A percentile compares a stretch with the other conserved stretches of the same genome.
These are phyloP conservation scores for Aotearoamyces nothofagi DNA, from an alignment of 2,329 filamentous ascomycete genomes.

Conservation along the genomic window DNA sequence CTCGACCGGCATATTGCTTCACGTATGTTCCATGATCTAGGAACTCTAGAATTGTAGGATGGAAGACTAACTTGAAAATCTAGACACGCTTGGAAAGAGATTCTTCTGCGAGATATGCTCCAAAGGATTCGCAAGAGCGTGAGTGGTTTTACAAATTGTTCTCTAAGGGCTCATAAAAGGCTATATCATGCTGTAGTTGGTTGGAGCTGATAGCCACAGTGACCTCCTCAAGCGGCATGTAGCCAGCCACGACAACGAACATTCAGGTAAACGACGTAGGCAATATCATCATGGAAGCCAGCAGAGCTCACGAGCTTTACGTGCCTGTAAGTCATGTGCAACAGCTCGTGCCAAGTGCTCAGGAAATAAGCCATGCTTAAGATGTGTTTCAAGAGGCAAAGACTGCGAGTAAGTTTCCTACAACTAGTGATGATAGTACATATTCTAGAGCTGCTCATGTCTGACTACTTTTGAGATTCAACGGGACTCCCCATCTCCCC, in stretches of 20 bases:
- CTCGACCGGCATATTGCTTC: not conserved
- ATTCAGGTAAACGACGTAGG: not conserved
- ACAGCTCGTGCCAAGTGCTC: not conserved
- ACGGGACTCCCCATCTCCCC: not conserved
- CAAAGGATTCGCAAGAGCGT: not conserved
- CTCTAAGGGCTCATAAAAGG: not conserved
- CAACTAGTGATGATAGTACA: too few relatives aligned
- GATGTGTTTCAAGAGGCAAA: not conserved
- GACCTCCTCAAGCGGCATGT: conserved; percentile 2
- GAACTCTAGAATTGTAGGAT: too few relatives aligned
- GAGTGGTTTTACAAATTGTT: not conserved
- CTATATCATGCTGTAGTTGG: too few relatives aligned
- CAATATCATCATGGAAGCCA: too few relatives aligned
- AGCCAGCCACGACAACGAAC: not conserved
- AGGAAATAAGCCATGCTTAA: not conserved
- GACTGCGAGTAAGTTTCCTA: not conserved
- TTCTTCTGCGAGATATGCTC: not conserved
- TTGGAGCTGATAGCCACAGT: too few relatives aligned
- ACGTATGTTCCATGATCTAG: not conserved
- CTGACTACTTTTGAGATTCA: not conserved
- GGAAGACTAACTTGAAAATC: too few relatives aligned
- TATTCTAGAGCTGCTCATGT: not conserved
- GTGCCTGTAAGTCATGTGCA: not conserved
- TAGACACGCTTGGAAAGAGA: not conserved
- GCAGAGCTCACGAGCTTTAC: not conserved